Evolutionary conservation across 2,329 filamentous ascomycete species (phyloP), one percentile per base, ranked within the genome.

Genomic region (Aspergillus candidus): DNA sequence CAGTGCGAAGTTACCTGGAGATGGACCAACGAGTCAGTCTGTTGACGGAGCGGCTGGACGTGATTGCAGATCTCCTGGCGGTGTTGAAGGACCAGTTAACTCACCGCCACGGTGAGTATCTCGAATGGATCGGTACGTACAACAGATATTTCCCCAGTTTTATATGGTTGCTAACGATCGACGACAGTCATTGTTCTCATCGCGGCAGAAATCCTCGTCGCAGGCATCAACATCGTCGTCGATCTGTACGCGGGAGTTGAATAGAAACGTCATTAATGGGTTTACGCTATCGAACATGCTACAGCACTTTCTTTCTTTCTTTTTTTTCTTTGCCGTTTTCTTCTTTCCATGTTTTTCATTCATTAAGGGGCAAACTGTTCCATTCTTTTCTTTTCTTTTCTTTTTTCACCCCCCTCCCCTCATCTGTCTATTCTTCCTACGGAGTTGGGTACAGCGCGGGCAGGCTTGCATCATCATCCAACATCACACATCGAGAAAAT

Each of bases 21-120:
- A 97, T 98, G 86, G 93, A 97, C 67, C 93, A 97, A 73, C 77
- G 93, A 44, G 91, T 97, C 11, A 82, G 83, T 17, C 73, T 98
- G 32, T 71, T 98, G 60, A 97, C 88, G 10, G 91, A 97, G 65
- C 76, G 93, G 43, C 70, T 98, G 54, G 85, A 90, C 52, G 93
- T 98, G 42, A 95, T 97, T 72, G 88, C 87, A 15, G 93, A 97
- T 71, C 68, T 97, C 62, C 70, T 98, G 49, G 88, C 90, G 3
- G 91, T 97, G 47, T 71, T 98, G 41, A 96, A 97, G 69, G 93
- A 96, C 67, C 90, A 97, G 71, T 72, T 97, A 55, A 94, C 88
- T 55, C 89, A 95, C 62, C 89, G 90, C 36, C 89, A 95, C 65
- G 89, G 87, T 47, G 86, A 93, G 73, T 90, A 86, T 69, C 68